Evolutionary conservation across 257 asterid species (phyloP).

Genomic region (Solanum piurae): DNA sequence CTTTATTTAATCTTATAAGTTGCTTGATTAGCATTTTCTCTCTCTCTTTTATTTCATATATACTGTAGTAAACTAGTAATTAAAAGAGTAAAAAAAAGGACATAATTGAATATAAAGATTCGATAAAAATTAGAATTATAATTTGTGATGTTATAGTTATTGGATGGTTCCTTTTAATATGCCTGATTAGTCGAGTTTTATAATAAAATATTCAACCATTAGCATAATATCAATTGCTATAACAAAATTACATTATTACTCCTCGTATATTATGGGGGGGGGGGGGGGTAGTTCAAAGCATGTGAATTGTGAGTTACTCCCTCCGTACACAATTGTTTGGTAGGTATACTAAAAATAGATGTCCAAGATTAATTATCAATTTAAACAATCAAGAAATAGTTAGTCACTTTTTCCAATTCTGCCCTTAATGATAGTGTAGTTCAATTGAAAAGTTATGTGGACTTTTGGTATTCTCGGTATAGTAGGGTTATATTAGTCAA

Average conservation of each 20-base stretch:
- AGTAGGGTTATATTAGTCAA: too few relatives aligned
- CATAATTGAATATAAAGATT: neutral
- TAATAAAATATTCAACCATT: neutral
- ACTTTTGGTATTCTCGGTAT: too few relatives aligned
- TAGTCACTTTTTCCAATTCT: too few relatives aligned
- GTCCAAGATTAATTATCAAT: too few relatives aligned
- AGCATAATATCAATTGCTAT: neutral
- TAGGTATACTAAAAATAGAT: too few relatives aligned
- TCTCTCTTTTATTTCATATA: neutral
- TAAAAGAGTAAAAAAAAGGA: neutral
- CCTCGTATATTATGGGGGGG: neutral
- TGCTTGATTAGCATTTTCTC: neutral
- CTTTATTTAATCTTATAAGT: neutral
- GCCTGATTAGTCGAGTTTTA: neutral
- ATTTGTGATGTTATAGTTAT: neutral
- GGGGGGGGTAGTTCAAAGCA: neutral
- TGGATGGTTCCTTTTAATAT: neutral
- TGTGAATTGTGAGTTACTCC: neutral
- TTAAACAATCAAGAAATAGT: too few relatives aligned
- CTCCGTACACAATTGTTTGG: too few relatives aligned
- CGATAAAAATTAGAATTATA: neutral
- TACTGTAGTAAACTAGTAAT: neutral
- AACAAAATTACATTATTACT: neutral
- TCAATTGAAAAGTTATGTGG: too few relatives aligned
- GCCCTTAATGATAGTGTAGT: too few relatives aligned